Evolutionary conservation across 345 rosid species (phyloP).

Genomic region (Jatropha curcas): DNA sequence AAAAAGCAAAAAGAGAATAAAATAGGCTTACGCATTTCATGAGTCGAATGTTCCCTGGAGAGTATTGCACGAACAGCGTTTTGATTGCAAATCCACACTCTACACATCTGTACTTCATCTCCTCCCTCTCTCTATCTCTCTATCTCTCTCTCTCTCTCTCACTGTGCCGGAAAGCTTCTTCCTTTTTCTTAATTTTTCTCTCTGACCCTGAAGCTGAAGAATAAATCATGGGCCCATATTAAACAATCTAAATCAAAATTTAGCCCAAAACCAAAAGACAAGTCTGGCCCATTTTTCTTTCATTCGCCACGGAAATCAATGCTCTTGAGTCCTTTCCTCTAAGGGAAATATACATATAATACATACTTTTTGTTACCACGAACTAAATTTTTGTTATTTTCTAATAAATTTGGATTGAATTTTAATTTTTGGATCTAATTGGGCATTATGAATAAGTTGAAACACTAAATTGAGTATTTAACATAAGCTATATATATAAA

Average conservation of each 20-base stretch:
- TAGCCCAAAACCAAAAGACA: no score
- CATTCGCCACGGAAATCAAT: no score
- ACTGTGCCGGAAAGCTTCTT: neutral
- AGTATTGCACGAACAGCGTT: constrained; percentile 64
- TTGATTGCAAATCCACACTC: constrained; percentile 57
- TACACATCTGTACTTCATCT: constrained; percentile 58
- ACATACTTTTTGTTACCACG: no score
- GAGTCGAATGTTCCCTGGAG: constrained; percentile 70
- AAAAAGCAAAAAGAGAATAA: neutral
- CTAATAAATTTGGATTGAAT: no score
- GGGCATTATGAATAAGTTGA: no score
- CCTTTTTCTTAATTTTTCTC: neutral
- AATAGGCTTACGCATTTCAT: constrained; percentile 63
- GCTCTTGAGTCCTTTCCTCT: no score
- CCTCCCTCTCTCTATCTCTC: neutral
- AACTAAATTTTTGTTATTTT: no score
- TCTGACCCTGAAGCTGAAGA: neutral
- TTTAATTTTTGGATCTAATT: no score
- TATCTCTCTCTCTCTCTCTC: neutral
- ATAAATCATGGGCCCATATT: neutral
- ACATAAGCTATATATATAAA: no score
- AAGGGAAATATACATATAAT: no score
- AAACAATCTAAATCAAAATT: neutral
- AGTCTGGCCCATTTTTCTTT: no score
- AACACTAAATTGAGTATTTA: no score